phyloP scores from a whole-genome alignment of 148 eudicot genomes.

The Beta vulgaris region DNA sequence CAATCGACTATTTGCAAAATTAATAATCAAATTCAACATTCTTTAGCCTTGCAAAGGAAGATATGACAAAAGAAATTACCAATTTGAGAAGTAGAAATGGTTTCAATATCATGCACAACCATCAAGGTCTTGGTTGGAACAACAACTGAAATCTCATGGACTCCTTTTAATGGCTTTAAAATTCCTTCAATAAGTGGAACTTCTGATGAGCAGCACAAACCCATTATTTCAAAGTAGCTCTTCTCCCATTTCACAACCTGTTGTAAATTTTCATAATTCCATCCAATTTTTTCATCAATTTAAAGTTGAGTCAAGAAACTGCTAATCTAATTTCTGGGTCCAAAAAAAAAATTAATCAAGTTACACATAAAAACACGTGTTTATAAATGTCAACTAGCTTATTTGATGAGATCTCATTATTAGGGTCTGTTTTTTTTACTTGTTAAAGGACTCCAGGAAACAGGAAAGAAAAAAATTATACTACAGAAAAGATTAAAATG shows the following conservation, averaged over 20 bases:
- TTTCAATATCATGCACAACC: conserved; percentile 35
- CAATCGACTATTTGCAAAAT: too few relatives aligned
- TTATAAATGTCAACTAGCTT: too few relatives aligned
- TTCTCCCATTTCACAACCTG: conserved; percentile 32
- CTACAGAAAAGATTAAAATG: too few relatives aligned
- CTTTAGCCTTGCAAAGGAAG: not conserved
- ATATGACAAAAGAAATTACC: conserved; percentile 13
- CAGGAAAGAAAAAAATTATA: too few relatives aligned
- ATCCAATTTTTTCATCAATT: not conserved
- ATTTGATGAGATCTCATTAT: too few relatives aligned
- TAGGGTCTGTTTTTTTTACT: too few relatives aligned
- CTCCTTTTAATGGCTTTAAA: conserved; percentile 36
- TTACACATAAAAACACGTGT: too few relatives aligned
- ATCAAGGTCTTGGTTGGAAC: conserved; percentile 43
- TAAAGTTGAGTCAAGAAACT: too few relatives aligned
- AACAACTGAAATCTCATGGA: conserved; percentile 33
- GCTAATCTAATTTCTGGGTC: too few relatives aligned
- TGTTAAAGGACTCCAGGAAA: too few relatives aligned
- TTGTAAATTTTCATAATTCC: conserved; percentile 1
- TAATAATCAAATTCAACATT: too few relatives aligned
- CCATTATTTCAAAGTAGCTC: conserved; percentile 45
- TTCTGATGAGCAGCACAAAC: conserved; percentile 49
- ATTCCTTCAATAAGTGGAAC: conserved; percentile 36
- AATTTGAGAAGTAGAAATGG: conserved; percentile 32
- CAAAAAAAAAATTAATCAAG: too few relatives aligned